phyloP scores from a whole-genome alignment of 106 monocot genomes.

The Dioscorea alata region DNA sequence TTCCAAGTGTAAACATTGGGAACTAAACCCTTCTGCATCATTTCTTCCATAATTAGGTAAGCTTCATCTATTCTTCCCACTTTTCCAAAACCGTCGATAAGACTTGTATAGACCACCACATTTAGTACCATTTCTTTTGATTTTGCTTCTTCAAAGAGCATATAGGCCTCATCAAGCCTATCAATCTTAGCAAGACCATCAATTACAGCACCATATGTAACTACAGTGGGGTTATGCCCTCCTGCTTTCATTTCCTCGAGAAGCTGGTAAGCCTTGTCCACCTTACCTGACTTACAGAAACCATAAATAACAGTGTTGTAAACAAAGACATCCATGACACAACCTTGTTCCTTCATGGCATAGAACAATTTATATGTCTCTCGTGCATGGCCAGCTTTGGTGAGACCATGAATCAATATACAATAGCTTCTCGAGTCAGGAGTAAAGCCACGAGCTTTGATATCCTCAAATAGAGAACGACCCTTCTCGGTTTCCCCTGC shows the following conservation, averaged over 20 bases:
- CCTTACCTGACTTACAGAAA: conserved; percentile 93
- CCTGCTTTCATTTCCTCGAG: conserved; percentile 95
- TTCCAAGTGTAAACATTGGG: conserved; percentile 98
- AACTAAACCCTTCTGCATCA: conserved; percentile 83
- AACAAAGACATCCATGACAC: conserved; percentile 68
- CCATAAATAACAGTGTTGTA: conserved; percentile 90
- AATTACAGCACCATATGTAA: conserved; percentile 86
- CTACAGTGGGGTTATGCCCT: conserved; percentile 61
- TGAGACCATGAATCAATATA: conserved; percentile 84
- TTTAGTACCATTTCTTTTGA: conserved; percentile 66
- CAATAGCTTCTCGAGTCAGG: conserved; percentile 79
- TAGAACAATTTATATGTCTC: conserved; percentile 78
- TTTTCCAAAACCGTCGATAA: conserved; percentile 97
- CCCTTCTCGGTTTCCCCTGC: conserved; percentile 78
- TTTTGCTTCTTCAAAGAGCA: conserved; percentile 99
- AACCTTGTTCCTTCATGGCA: conserved; percentile 86
- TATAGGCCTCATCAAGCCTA: conserved; percentile 93
- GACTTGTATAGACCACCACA: conserved; percentile 77
- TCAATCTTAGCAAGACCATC: conserved; percentile 96
- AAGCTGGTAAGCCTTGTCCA: conserved; percentile 94
- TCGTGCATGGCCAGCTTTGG: conserved; percentile 68
- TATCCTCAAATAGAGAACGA: conserved; percentile 66
- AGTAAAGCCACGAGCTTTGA: conserved; percentile 54
- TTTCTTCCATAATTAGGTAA: conserved; percentile 94
- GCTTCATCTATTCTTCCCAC: conserved; percentile 98